Percentiles rank a stretch among this genome's conserved stretches.
phyloP scores from a whole-genome alignment of 306 rosid genomes.

The Inga laurina region DNA sequence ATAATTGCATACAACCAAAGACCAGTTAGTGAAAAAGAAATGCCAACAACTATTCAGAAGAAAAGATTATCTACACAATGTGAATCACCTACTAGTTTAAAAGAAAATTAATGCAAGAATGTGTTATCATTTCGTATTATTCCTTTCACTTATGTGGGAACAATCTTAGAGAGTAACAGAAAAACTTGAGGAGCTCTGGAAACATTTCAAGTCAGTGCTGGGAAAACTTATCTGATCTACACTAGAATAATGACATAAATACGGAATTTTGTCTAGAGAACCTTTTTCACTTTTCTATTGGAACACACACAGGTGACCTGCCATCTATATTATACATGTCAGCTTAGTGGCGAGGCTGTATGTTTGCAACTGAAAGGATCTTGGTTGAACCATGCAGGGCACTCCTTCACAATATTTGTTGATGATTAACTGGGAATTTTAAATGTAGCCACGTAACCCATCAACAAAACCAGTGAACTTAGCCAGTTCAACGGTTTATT shows the following conservation, averaged over 20 bases:
- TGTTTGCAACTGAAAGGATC: neutral
- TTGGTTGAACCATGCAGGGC: neutral
- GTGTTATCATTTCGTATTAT: neutral
- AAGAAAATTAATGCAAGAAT: conserved; percentile 22
- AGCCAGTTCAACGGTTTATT: neutral
- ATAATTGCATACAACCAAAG: conserved; percentile 16
- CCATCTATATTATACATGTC: neutral
- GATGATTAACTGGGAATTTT: neutral
- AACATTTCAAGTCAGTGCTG: neutral
- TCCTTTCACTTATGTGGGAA: neutral
- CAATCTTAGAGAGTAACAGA: neutral
- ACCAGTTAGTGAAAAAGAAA: conserved; percentile 20
- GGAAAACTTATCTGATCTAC: neutral
- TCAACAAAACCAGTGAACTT: neutral
- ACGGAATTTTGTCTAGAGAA: neutral
- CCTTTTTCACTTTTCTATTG: neutral
- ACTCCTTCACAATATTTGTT: neutral
- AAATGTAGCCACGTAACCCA: neutral
- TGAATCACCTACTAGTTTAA: neutral
- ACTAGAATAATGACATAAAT: neutral
- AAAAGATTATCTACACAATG: conserved; percentile 21
- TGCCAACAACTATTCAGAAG: conserved; percentile 14
- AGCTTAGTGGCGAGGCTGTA: neutral
- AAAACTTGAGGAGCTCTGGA: neutral
- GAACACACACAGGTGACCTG: neutral